Base-by-base conservation (phyloP, 2,329 filamentous ascomycete species). In the Pseudogymnoascus sp. region DNA sequence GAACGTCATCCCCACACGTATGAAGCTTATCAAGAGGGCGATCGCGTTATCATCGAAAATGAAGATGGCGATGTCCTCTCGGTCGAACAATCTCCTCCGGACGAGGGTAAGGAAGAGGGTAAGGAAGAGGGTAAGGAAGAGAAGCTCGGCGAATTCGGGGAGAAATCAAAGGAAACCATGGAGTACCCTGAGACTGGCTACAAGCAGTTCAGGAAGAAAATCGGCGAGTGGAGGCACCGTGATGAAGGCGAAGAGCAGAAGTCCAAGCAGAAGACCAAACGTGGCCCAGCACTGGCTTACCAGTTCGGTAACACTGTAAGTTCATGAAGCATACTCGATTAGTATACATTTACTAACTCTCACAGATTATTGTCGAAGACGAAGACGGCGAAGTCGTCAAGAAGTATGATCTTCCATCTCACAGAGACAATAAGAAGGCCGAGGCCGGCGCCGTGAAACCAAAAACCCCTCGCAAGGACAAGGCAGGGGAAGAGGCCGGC, bases 351-450 rank as follows among this genome's bases (percentile, higher is more conserved):
- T 3, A 57, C 51, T 57, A 57, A 57, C 51, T 34, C 10, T 34
- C 39, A 7, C 51, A 90, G 78, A 91, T 96, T 67, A 93, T 96
- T 72, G 89, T 96, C 14, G 90, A 96, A 76, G 90, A 96, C 66
- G 88, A 90, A 73, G 87, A 93, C 69, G 90, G 90, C 47, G 91
- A 96, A 73, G 91, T 96, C 34, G 83, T 96, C 73, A 93, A 93
- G 77, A 86, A 90, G 64, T 93, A 92, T 72, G 87, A 93, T 67
- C 82, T 93, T 29, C 87, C 88, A 0, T 77, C 81, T 0, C 75
- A 83, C 26, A 37, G 59, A 26, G 34, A 37, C 18, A 84, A 81
- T 66, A 66, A 68, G 0, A 77, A 79, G 11, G 72, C 72, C 14
- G 77, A 75, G 64, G 75, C 79, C 11, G 73, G 75, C 16, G 73